A percentile compares a stretch with the other conserved stretches of the same genome.
These are phyloP conservation scores for Phytophthora niederhauseri DNA, from an alignment of 352 stramenopile species.

Conservation along the genomic window DNA sequence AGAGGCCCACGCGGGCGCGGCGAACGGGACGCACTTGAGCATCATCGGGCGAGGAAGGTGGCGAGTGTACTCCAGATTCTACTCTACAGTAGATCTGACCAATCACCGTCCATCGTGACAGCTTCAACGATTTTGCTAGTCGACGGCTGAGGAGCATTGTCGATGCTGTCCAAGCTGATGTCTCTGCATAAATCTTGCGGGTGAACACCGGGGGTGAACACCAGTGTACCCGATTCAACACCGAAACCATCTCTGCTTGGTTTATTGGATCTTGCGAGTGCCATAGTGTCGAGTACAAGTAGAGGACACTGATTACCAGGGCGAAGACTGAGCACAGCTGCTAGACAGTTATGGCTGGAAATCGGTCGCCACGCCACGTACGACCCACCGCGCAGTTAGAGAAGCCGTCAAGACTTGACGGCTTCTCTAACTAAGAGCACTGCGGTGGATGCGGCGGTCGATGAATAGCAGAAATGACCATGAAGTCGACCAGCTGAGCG, in stretches of 20 bases:
- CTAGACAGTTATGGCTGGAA: neutral
- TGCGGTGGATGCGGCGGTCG: neutral
- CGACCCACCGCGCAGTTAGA: neutral
- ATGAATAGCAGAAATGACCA: neutral
- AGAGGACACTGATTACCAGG: neutral
- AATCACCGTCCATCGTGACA: slow-evolving; percentile 13
- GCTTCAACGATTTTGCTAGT: slow-evolving; percentile 16
- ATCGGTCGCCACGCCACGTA: neutral
- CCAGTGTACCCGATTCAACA: no score
- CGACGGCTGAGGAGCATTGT: neutral
- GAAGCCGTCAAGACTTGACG: neutral
- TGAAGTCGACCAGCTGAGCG: neutral
- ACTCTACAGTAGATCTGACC: slow-evolving; percentile 18
- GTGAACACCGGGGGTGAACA: no score
- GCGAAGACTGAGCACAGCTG: neutral
- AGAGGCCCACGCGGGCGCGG: slow-evolving; percentile 61
- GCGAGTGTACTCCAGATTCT: neutral
- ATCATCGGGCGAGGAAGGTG: slow-evolving; percentile 34
- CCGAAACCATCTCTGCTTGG: no score
- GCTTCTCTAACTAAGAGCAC: no score
- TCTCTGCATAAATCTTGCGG: no score
- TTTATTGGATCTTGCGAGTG: no score
- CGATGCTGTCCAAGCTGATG: neutral
- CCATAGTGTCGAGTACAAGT: no score
- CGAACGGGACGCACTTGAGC: slow-evolving; percentile 70